Conservation (phyloP, 2,329 filamentous ascomycete genomes). For the Amylocarpus encephaloides region DNA sequence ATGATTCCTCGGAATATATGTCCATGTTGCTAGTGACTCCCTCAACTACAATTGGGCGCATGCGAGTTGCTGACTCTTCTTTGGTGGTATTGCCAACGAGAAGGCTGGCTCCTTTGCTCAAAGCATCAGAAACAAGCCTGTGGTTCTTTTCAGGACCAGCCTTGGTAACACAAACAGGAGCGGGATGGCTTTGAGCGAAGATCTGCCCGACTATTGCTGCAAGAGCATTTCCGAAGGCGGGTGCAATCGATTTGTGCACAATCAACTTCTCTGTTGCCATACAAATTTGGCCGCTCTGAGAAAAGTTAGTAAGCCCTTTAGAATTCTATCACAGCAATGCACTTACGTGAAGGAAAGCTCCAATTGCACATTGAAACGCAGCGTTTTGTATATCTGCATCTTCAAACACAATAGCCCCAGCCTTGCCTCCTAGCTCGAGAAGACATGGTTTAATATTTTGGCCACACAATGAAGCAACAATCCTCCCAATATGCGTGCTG, state of each 20-base stretch:
- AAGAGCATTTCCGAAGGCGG: neutral
- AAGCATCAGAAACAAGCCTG: constrained; percentile 1
- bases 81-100: neutral
- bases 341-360: constrained; percentile 44
- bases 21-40: constrained; percentile 16
- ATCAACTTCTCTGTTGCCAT: constrained; percentile 43
- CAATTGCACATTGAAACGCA: constrained; percentile 48
- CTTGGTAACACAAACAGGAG: neutral
- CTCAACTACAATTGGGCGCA: constrained; percentile 10
- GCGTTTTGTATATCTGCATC: constrained; percentile 59
- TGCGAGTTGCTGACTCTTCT: neutral
- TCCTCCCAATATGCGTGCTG: constrained; percentile 62
- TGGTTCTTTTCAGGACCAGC: constrained; percentile 29
- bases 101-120: constrained; percentile 2
- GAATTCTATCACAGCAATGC: neutral
- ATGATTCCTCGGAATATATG: constrained; percentile 17
- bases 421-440: constrained; percentile 68
- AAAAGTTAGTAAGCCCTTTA: neutral
- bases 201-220: neutral
- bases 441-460: constrained; percentile 61
- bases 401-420: constrained; percentile 46
- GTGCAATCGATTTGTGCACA: constrained; percentile 28
- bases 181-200: neutral
- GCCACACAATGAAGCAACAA: constrained; percentile 57
- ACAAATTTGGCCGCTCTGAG: constrained; percentile 55